Conservation (phyloP, 768 basidiomycete species). For the Rhizopogon vesiculosus region DNA sequence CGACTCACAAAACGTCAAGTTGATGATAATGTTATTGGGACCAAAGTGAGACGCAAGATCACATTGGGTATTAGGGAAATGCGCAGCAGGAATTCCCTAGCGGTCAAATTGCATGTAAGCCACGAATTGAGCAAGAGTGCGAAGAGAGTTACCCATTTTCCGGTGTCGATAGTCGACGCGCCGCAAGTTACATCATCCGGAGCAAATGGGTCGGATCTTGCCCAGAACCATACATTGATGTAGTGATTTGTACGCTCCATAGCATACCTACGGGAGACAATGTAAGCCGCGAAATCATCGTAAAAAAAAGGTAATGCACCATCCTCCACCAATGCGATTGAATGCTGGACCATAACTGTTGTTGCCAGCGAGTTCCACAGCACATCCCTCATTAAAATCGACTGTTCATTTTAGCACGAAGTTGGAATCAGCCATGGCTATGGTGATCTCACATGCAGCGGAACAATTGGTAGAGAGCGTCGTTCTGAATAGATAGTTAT, state of each 20-base stretch:
- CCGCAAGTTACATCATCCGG: constrained; percentile 21
- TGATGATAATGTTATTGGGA: constrained; percentile 30
- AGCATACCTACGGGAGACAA: constrained; percentile 32
- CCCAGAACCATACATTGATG: constrained; percentile 44
- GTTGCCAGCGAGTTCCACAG: constrained; percentile 10
- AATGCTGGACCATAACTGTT: constrained; percentile 21
- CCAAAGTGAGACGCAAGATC: constrained; percentile 32
- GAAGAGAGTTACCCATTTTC: constrained; percentile 24
- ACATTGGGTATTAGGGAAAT: constrained; percentile 30
- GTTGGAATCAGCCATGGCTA: background rate
- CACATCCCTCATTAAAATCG: constrained; percentile 15
- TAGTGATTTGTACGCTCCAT: constrained; percentile 27
- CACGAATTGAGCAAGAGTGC: background rate
- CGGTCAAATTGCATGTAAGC: background rate
- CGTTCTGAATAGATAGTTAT: background rate
- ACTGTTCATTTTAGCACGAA: background rate
- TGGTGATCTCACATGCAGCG: background rate
- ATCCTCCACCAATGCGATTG: constrained; percentile 33
- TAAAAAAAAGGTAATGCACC: constrained; percentile 14
- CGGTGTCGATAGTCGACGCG: constrained; percentile 16
- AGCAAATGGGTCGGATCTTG: constrained; percentile 20
- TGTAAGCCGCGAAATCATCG: background rate
- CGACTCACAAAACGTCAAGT: constrained; percentile 58
- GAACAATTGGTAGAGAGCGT: constrained; percentile 8
- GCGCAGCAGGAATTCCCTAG: constrained; percentile 28